Evolutionary conservation across 1,139 yeast genomes (phyloP), one percentile per base, ranked within the genome.

Genomic region (Tardiomyces digboiensis): DNA sequence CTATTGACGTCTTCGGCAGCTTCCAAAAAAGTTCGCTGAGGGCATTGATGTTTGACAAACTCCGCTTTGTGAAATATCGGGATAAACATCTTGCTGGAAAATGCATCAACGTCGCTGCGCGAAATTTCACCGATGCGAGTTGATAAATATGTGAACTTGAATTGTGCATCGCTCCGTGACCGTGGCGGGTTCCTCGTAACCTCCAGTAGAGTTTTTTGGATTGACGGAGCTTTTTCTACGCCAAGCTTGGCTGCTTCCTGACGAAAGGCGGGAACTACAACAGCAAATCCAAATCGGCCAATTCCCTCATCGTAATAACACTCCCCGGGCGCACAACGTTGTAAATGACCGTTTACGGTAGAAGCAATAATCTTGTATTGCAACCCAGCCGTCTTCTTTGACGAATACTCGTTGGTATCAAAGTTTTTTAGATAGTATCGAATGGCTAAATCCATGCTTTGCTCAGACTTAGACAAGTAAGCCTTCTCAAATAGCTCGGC

Each of bases 231-330:
- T 23, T 48, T 43, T 12, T 42, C 43, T 2, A 67, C 60, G 3
- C 68, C 68, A 20, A 67, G 52, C 39, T 58, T 54, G 52, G 59
- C 53, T 1, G 64, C 62, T 20, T 58, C 60, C 3, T 51, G 46
- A 8, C 48, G 46, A 23, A 60, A 42, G 18, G 48, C 44, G 14
- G 51, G 45, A 2, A 51, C 47, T 13, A 68, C 53, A 1, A 66
- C 59, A 0, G 64, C 58, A 21, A 62, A 52, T 2, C 62, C 66
- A 52, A 67, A 67, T 20, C 52, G 16, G 2, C 44, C 53, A 2
- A 56, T 55, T 18, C 53, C 50, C 0, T 42, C 38, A 18, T 56
- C 60, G 1, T 52, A 41, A 46, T 33, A 65, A 40, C 67, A 62
- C 7, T 54, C 54, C 1, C 42, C 37, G 1, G 69, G 68, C 7